Evolutionary conservation across 305 asterid species (phyloP).

Genomic region (Fraxinus paxiana): DNA sequence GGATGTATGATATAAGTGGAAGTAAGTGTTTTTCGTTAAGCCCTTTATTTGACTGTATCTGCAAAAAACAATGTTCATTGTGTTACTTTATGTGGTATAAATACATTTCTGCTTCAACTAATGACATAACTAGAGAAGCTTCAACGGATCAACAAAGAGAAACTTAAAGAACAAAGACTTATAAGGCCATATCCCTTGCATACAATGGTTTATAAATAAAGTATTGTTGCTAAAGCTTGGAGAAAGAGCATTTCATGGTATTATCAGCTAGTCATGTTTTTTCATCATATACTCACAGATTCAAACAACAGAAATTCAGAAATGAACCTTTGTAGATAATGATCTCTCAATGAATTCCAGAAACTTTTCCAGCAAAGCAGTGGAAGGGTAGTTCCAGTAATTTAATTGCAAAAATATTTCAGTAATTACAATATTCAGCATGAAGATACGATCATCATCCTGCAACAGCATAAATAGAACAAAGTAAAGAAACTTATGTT

Average conservation of each 20-base stretch:
- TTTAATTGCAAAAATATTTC: constrained; percentile 65
- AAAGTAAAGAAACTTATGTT: constrained; percentile 26
- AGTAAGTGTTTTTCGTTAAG: constrained; percentile 61
- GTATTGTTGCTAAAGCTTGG: not conserved
- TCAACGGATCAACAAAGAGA: not conserved
- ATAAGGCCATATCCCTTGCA: not conserved
- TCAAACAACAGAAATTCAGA: constrained; percentile 14
- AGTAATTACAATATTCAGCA: constrained; percentile 58
- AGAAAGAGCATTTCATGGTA: constrained; percentile 12
- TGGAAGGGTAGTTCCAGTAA: constrained; percentile 40
- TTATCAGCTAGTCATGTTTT: constrained; percentile 1
- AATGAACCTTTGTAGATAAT: constrained; percentile 57
- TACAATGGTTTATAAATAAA: not conserved
- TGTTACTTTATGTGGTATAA: constrained; percentile 5
- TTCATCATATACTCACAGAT: not conserved
- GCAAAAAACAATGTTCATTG: constrained; percentile 28
- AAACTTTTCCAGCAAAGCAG: constrained; percentile 57
- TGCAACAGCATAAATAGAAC: constrained; percentile 41
- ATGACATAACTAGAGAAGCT: constrained; percentile 12
- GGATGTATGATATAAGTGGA: constrained; percentile 64
- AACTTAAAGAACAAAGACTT: constrained; percentile 5
- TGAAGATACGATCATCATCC: constrained; percentile 65
- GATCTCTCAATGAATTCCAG: constrained; percentile 72
- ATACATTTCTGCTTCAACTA: constrained; percentile 14
- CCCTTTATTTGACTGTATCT: constrained; percentile 55